A percentile compares a stretch with the other conserved stretches of the same genome.
These are phyloP conservation scores for Phialophora chinensis DNA, from an alignment of 2,329 filamentous ascomycete genomes.

Conservation along the genomic window DNA sequence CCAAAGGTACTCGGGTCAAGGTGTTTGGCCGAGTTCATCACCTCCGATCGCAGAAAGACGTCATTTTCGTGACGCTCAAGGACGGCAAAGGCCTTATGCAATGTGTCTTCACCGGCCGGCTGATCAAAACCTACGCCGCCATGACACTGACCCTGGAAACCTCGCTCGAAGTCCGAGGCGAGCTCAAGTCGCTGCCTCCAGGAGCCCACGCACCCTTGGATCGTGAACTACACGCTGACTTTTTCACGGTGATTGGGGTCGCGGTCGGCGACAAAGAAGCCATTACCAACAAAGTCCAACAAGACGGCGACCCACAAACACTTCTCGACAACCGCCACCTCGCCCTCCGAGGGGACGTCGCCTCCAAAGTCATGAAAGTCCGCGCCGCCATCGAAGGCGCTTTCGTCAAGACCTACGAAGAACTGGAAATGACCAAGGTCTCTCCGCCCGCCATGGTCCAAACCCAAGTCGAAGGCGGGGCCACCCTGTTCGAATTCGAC, in stretches of 20 bases:
- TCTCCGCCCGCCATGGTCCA: constrained; percentile 89
- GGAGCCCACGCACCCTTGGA: constrained; percentile 79
- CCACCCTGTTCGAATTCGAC: constrained; percentile 85
- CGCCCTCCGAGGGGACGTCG: constrained; percentile 80
- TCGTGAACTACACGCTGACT: constrained; percentile 90
- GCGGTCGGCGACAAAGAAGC: constrained; percentile 88
- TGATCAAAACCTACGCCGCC: constrained; percentile 91
- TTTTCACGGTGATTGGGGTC: constrained; percentile 77
- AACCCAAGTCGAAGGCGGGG: constrained; percentile 91
- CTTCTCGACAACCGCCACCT: constrained; percentile 84
- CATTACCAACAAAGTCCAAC: constrained; percentile 81
- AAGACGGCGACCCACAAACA: constrained; percentile 71
- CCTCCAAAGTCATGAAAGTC: constrained; percentile 86
- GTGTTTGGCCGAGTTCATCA: constrained; percentile 85
- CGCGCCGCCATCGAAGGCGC: constrained; percentile 80
- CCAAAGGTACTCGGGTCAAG: constrained; percentile 72
- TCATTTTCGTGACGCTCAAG: constrained; percentile 83
- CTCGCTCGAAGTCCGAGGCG: constrained; percentile 81
- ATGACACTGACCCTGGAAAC: constrained; percentile 85
- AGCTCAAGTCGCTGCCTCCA: constrained; percentile 79
- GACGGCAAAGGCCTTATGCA: constrained; percentile 87
- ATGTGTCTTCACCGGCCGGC: constrained; percentile 78
- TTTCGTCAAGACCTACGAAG: constrained; percentile 79
- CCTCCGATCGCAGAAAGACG: constrained; percentile 78
- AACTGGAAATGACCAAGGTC: constrained; percentile 79